Evolutionary conservation across 208 protist species (phyloP).

Genomic region (Trypanosoma melophagium): DNA sequence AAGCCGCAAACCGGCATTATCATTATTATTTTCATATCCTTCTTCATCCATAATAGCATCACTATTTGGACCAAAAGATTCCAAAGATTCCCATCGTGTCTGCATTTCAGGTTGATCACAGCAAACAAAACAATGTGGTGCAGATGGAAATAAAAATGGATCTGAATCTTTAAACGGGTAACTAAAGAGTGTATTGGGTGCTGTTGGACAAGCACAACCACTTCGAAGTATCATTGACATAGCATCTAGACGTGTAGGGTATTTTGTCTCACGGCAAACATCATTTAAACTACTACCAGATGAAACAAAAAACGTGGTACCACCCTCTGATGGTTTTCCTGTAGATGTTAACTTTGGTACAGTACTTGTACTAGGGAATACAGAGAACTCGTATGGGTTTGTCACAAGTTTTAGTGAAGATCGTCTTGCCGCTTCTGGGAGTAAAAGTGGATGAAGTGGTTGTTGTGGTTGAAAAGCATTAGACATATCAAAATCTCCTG

Average conservation of each 20-base stretch:
- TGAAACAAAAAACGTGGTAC: constrained; percentile 65
- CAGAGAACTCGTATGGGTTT: constrained; percentile 82
- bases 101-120: constrained; percentile 85
- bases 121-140: constrained; percentile 85
- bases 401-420: constrained; percentile 80
- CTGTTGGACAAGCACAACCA: constrained; percentile 86
- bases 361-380: constrained; percentile 19
- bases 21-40: constrained; percentile 16
- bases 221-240: constrained; percentile 74
- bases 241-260: constrained; percentile 53
- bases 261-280: constrained; percentile 70
- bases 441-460: constrained; percentile 85
- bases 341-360: constrained; percentile 3
- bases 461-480: constrained; percentile 92
- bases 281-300: constrained; percentile 89
- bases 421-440: constrained; percentile 61
- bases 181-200: constrained; percentile 91
- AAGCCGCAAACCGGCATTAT: constrained; percentile 52
- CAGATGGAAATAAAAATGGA: constrained; percentile 77
- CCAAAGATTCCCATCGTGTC: constrained; percentile 56
- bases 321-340: constrained; percentile 10
- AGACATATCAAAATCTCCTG: constrained; percentile 87
- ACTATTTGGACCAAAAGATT: background rate
- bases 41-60: constrained; percentile 16
- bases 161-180: constrained; percentile 87